Evolutionary conservation across 140 eudicot genomes (phyloP).

Genomic region (Oenanthe javanica): DNA sequence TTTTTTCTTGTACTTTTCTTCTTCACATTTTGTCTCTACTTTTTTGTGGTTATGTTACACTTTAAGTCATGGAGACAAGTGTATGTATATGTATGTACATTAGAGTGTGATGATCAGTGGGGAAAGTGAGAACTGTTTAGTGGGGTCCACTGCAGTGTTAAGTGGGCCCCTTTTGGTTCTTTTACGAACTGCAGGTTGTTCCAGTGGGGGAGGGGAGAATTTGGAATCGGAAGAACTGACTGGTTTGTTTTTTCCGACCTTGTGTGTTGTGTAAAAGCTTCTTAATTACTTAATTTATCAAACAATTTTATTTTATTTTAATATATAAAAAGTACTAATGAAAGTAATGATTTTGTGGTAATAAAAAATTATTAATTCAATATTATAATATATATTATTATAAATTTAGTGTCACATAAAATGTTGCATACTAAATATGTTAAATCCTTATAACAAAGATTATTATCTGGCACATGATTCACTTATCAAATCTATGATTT

Average conservation of each 20-base stretch:
- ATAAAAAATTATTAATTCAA: too few relatives aligned
- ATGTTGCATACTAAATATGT: too few relatives aligned
- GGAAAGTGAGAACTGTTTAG: neutral
- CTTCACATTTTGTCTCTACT: neutral
- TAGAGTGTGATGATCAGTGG: neutral
- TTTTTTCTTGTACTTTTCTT: neutral
- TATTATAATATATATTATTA: too few relatives aligned
- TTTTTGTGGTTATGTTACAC: conserved; percentile 4
- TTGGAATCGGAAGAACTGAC: conserved; percentile 8
- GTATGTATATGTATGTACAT: neutral
- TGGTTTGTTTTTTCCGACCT: neutral
- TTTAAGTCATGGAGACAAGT: conserved; percentile 17
- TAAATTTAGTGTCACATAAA: too few relatives aligned
- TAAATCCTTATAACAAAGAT: too few relatives aligned
- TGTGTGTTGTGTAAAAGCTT: too few relatives aligned
- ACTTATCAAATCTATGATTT: too few relatives aligned
- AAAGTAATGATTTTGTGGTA: too few relatives aligned
- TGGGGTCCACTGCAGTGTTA: neutral
- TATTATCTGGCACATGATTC: too few relatives aligned
- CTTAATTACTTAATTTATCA: too few relatives aligned
- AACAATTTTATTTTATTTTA: too few relatives aligned
- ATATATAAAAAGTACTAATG: too few relatives aligned
- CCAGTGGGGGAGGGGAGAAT: conserved; percentile 1
- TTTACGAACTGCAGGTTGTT: conserved; percentile 23
- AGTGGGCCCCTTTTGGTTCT: conserved; percentile 23